A percentile compares a stretch with the other conserved stretches of the same genome.
Evolutionary conservation across 257 asterid species (phyloP).

Genomic region (Anisodus tanguticus): DNA sequence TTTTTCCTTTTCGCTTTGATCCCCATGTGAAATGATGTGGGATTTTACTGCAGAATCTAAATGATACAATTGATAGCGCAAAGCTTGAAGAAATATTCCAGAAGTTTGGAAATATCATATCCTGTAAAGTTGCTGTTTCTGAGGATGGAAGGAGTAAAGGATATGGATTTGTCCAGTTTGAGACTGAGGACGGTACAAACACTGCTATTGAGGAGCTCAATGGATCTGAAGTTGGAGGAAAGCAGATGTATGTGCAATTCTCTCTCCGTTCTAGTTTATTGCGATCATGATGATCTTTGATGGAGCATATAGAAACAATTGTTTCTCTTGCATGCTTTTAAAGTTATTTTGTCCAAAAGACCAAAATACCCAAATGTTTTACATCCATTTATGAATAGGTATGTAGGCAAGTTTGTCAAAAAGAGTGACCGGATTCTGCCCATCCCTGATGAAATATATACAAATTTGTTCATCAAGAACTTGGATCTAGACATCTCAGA

Average conservation of each 20-base stretch:
- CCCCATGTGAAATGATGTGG: not conserved
- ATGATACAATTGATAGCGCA: slow-evolving; percentile 41
- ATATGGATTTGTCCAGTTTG: slow-evolving; percentile 66
- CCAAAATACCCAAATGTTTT: not conserved
- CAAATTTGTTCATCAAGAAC: slow-evolving; percentile 56
- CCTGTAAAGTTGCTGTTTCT: slow-evolving; percentile 47
- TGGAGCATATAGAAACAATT: not conserved
- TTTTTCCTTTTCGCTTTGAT: not conserved
- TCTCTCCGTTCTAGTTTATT: slow-evolving; percentile 24
- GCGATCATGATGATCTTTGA: not conserved
- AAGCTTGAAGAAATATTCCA: slow-evolving; percentile 49
- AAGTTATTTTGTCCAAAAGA: not conserved
- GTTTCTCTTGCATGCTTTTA: slow-evolving; percentile 11
- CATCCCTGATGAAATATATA: slow-evolving; percentile 48
- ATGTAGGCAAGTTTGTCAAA: slow-evolving; percentile 57
- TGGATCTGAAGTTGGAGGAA: slow-evolving; percentile 46
- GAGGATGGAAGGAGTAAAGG: slow-evolving; percentile 64
- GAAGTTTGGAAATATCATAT: slow-evolving; percentile 46
- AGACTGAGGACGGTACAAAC: slow-evolving; percentile 50
- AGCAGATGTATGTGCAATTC: slow-evolving; percentile 41
- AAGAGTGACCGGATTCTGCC: slow-evolving; percentile 48
- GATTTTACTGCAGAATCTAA: slow-evolving; percentile 43
- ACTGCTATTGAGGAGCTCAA: slow-evolving; percentile 55
- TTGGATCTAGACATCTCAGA: slow-evolving; percentile 51
- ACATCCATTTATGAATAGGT: slow-evolving; percentile 41